A percentile compares a stretch with the other conserved stretches of the same genome.
phyloP scores from a whole-genome alignment of 2,329 filamentous ascomycete species.

The Coniella lustricola region DNA sequence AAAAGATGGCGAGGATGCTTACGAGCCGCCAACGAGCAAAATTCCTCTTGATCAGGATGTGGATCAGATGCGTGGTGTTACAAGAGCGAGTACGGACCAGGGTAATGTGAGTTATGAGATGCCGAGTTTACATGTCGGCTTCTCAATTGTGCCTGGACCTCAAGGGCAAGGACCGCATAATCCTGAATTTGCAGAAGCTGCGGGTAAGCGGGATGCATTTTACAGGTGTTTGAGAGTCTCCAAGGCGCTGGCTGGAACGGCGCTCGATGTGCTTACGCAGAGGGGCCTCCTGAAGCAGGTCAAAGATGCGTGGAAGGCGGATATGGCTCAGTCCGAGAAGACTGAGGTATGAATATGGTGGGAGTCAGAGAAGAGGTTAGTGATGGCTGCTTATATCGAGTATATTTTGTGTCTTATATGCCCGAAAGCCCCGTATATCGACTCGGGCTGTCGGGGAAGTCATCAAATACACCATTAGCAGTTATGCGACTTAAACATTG shows the following conservation, averaged over 20 bases:
- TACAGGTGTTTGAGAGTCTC: slow-evolving; percentile 37
- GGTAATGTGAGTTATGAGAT: slow-evolving; percentile 52
- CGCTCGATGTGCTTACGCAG: slow-evolving; percentile 38
- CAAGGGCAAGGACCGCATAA: slow-evolving; percentile 43
- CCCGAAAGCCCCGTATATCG: too few species aligned
- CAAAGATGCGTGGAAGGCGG: slow-evolving; percentile 32
- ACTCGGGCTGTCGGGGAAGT: too few species aligned
- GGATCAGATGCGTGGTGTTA: slow-evolving; percentile 34
- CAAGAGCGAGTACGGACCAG: slow-evolving; percentile 52
- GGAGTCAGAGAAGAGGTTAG: too few species aligned
- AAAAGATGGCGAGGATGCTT: slow-evolving; percentile 16
- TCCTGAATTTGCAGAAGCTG: slow-evolving; percentile 42
- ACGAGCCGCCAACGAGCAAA: slow-evolving; percentile 7
- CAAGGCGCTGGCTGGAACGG: slow-evolving; percentile 41
- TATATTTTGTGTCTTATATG: too few species aligned
- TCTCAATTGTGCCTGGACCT: slow-evolving; percentile 39
- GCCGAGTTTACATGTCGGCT: slow-evolving; percentile 47
- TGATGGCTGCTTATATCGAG: too few species aligned
- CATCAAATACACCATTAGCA: too few species aligned
- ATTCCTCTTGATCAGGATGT: slow-evolving; percentile 27
- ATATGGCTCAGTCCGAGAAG: slow-evolving; percentile 17
- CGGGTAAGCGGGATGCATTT: slow-evolving; percentile 42
- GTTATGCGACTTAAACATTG: too few species aligned
- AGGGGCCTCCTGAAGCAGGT: slow-evolving; percentile 34
- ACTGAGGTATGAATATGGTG: neutral